Conservation (phyloP, 352 stramenopile genomes). For the Pythium plurisporium region DNA sequence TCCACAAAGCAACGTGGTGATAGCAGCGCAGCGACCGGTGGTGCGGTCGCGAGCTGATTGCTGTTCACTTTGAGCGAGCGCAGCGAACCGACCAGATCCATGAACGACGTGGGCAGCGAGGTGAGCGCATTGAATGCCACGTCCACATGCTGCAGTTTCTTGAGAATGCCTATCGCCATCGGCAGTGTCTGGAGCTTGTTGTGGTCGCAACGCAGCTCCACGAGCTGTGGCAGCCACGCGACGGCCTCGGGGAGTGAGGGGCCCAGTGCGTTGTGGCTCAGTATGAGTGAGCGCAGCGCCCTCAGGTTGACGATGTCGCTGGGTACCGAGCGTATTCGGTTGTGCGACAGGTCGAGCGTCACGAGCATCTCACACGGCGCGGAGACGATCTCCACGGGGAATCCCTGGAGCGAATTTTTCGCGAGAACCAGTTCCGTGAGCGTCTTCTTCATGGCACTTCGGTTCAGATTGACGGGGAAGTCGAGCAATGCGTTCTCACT, state of each 20-base stretch:
- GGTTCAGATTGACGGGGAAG: conserved; percentile 36
- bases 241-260: conserved; percentile 36
- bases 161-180: conserved; percentile 30
- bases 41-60: conserved; percentile 34
- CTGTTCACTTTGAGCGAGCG: conserved; percentile 38
- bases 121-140: conserved; percentile 44
- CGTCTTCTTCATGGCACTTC: conserved; percentile 41
- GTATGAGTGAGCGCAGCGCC: conserved; percentile 32
- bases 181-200: conserved; percentile 36
- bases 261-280: conserved; percentile 40
- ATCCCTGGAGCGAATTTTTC: conserved; percentile 30
- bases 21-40: conserved; percentile 24
- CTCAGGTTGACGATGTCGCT: conserved; percentile 31
- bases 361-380: conserved; percentile 33
- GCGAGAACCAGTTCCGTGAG: conserved; percentile 36
- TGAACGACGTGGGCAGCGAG: conserved; percentile 45
- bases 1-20: conserved; percentile 36
- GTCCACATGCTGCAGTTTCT: conserved; percentile 35
- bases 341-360: conserved; percentile 43
- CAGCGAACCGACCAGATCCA: conserved; percentile 30
- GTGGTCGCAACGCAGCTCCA: conserved; percentile 35
- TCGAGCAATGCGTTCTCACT: conserved; percentile 38
- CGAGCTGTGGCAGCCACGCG: conserved; percentile 25
- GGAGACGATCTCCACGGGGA: conserved; percentile 35
- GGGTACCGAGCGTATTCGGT: conserved; percentile 39